Percentiles rank a stretch among this genome's conserved stretches.
phyloP scores from a whole-genome alignment of 2,329 filamentous ascomycete species.

The Fusarium sp. region DNA sequence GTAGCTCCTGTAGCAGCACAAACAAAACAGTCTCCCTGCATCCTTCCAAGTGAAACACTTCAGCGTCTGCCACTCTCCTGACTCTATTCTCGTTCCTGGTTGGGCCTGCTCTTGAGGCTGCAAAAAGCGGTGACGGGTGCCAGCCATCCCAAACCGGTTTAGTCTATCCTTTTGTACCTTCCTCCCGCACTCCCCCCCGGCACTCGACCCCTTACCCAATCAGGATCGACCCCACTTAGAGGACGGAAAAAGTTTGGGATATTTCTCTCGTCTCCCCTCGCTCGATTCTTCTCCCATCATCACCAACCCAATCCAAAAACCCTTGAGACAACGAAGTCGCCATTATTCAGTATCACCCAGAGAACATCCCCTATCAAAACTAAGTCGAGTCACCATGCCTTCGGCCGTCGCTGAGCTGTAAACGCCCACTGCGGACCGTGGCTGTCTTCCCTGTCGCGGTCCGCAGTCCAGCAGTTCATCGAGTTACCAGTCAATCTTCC shows the following conservation, averaged over 20 bases:
- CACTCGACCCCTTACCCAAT: slow-evolving; percentile 35
- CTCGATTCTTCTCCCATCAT: slow-evolving; percentile 48
- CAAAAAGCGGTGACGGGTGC: slow-evolving; percentile 47
- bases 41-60: slow-evolving; percentile 38
- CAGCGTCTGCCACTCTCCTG: slow-evolving; percentile 3
- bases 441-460: slow-evolving; percentile 60
- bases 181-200: slow-evolving; percentile 35
- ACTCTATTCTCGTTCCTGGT: slow-evolving; percentile 24
- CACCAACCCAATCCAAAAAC: slow-evolving; percentile 49
- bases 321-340: slow-evolving; percentile 74
- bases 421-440: slow-evolving; percentile 82
- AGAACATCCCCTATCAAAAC: slow-evolving; percentile 60
- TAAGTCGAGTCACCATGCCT: slow-evolving; percentile 78
- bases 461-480: slow-evolving; percentile 89
- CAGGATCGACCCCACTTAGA: slow-evolving; percentile 41
- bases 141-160: slow-evolving; percentile 30
- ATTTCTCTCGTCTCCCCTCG: slow-evolving; percentile 45
- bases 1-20: slow-evolving; percentile 1
- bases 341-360: slow-evolving; percentile 46
- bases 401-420: slow-evolving; percentile 90
- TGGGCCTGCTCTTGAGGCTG: slow-evolving; percentile 31
- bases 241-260: slow-evolving; percentile 47
- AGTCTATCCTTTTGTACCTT: slow-evolving; percentile 23
- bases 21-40: slow-evolving; percentile 32
- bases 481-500: slow-evolving; percentile 69